These are phyloP conservation scores for Aureobasidium vineae DNA, from an alignment of 2,329 filamentous ascomycete species.

Conservation along the genomic window DNA sequence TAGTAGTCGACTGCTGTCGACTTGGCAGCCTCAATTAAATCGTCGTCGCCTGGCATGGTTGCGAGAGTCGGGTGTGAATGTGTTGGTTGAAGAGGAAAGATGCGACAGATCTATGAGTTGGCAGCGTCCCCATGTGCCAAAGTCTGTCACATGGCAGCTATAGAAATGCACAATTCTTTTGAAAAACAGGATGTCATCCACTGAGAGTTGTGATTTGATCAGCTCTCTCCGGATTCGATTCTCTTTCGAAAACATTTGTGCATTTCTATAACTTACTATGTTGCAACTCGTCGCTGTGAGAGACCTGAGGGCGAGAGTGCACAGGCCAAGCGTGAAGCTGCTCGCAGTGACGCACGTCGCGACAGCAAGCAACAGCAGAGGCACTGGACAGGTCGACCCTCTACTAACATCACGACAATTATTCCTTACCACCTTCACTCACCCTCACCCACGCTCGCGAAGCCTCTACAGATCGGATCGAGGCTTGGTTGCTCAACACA, in stretches of 20 bases:
- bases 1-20: constrained; percentile 65
- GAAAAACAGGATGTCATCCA: background rate
- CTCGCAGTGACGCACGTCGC: constrained; percentile 4
- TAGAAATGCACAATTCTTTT: background rate
- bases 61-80: background rate
- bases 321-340: background rate
- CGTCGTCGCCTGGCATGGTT: constrained; percentile 37
- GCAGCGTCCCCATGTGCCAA: background rate
- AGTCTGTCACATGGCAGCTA: background rate
- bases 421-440: background rate
- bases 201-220: background rate
- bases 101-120: background rate
- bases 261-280: background rate
- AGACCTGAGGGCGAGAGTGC: background rate
- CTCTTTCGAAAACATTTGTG: background rate
- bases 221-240: background rate
- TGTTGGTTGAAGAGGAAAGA: background rate
- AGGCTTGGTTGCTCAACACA: background rate
- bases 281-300: background rate
- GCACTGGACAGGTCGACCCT: background rate
- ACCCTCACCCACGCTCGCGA: background rate
- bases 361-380: background rate
- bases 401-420: background rate
- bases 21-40: constrained; percentile 46
- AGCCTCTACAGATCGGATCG: background rate